A percentile compares a stretch with the other conserved stretches of the same genome.
These are phyloP conservation scores for Clonostachys byssicola DNA, from an alignment of 2,329 filamentous ascomycete genomes.

Conservation along the genomic window DNA sequence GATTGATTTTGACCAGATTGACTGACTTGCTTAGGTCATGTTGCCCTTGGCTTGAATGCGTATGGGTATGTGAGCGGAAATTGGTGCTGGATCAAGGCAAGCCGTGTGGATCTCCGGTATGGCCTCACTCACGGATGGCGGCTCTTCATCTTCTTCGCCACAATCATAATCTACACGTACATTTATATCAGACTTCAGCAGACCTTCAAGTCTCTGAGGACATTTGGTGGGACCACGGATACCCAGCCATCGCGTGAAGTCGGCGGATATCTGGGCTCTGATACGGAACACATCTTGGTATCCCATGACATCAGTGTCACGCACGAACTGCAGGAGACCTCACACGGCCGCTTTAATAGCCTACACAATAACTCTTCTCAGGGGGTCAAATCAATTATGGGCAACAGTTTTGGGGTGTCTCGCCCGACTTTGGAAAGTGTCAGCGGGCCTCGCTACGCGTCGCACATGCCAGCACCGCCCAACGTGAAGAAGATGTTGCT, in stretches of 20 bases:
- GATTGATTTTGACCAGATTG: neutral
- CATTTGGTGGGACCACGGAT: neutral
- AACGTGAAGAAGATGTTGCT: constrained; percentile 22
- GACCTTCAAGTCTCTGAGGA: neutral
- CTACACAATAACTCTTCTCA: neutral
- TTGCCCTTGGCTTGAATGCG: constrained; percentile 9
- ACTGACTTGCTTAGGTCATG: constrained; percentile 1
- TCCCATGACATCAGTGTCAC: neutral
- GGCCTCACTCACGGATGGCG: constrained; percentile 36
- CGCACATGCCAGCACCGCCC: constrained; percentile 4
- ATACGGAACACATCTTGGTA: neutral
- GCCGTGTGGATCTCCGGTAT: constrained; percentile 27
- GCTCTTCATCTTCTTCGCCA: constrained; percentile 29
- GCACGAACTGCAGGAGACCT: neutral
- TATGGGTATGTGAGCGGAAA: constrained; percentile 30
- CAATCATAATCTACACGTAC: constrained; percentile 30
- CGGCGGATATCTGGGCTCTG: constrained; percentile 1
- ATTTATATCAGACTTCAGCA: constrained; percentile 19
- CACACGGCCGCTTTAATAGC: neutral
- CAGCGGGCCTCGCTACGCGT: neutral
- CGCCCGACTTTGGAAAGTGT: neutral
- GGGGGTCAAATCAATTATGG: neutral
- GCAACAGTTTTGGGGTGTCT: neutral
- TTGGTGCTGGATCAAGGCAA: constrained; percentile 37
- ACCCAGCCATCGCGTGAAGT: neutral